These are phyloP conservation scores for Neofusicoccum ribis DNA, from an alignment of 2,329 filamentous ascomycete genomes.

Conservation along the genomic window DNA sequence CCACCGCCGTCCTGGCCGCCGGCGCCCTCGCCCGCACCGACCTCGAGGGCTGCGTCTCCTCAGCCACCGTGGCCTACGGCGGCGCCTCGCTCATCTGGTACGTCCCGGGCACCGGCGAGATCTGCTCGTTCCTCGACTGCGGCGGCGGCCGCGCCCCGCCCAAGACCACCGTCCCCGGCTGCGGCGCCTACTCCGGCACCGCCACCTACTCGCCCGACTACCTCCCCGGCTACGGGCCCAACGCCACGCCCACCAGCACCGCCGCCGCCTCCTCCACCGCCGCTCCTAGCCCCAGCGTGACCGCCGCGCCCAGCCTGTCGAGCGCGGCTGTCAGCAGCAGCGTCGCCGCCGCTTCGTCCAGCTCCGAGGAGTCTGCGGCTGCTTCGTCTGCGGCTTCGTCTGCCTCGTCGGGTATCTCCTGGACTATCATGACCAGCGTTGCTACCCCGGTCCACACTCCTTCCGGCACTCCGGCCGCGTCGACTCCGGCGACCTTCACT, in stretches of 20 bases:
- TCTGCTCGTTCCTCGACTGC: slow-evolving; percentile 66
- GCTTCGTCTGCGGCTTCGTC: not conserved
- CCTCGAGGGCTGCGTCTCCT: slow-evolving; percentile 47
- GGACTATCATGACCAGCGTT: not conserved
- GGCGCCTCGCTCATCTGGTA: slow-evolving; percentile 59
- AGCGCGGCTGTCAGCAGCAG: slow-evolving; percentile 9
- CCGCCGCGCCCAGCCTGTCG: slow-evolving; percentile 11
- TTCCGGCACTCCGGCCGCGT: not conserved
- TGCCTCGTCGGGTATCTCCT: not conserved
- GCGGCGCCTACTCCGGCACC: slow-evolving; percentile 56
- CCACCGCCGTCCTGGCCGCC: slow-evolving; percentile 32
- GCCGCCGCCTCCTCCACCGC: slow-evolving; percentile 2
- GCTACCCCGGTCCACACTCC: not conserved
- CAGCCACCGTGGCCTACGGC: slow-evolving; percentile 33
- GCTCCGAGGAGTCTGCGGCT: not conserved
- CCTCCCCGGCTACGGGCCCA: slow-evolving; percentile 38
- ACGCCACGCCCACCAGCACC: slow-evolving; percentile 1
- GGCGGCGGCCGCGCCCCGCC: slow-evolving; percentile 66
- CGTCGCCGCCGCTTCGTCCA: slow-evolving; percentile 14
- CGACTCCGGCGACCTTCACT: slow-evolving; percentile 16
- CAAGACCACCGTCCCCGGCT: slow-evolving; percentile 64
- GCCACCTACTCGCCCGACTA: slow-evolving; percentile 55
- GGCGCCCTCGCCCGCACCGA: slow-evolving; percentile 39
- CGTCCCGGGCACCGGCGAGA: slow-evolving; percentile 63
- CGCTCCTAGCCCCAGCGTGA: slow-evolving; percentile 16